Conservation (phyloP, 805 yeast genomes). For the Teunomyces tritomae region DNA sequence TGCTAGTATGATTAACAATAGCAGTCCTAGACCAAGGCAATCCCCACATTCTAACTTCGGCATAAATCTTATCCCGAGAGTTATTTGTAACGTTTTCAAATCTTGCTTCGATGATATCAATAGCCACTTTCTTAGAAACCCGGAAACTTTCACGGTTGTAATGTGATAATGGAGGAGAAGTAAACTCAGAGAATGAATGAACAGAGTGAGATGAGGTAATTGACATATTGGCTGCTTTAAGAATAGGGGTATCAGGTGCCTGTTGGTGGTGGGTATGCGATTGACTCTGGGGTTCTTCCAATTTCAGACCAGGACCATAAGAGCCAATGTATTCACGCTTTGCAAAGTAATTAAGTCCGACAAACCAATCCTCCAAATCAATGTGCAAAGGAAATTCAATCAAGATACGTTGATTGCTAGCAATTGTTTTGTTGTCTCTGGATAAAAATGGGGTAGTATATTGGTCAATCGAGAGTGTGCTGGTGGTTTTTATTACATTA, state of each 20-base stretch:
- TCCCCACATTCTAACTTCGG: constrained; percentile 72
- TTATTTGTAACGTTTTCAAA: constrained; percentile 29
- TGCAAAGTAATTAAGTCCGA: constrained; percentile 63
- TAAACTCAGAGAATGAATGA: neutral
- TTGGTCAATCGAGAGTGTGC: constrained; percentile 21
- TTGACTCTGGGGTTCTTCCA: neutral
- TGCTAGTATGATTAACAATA: constrained; percentile 43
- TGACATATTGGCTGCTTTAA: neutral
- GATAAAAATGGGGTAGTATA: constrained; percentile 24
- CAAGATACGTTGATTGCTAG: constrained; percentile 43
- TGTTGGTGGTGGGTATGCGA: neutral
- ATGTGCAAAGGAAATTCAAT: constrained; percentile 64
- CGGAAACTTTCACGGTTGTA: constrained; percentile 35
- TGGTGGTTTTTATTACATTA: constrained; percentile 34
- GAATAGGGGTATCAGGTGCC: neutral
- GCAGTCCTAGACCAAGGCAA: constrained; percentile 79
- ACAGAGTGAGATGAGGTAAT: constrained; percentile 1
- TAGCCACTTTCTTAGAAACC: constrained; percentile 49
- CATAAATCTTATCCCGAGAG: constrained; percentile 43
- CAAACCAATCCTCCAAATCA: constrained; percentile 76
- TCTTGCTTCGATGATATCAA: constrained; percentile 67
- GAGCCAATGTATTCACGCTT: constrained; percentile 52
- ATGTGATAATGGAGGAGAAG: constrained; percentile 9
- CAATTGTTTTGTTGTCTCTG: constrained; percentile 32
- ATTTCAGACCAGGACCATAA: constrained; percentile 7